Percentiles rank a stretch among this genome's conserved stretches.
Conservation (phyloP, 768 basidiomycete genomes). For the Naganishia randhawae region DNA sequence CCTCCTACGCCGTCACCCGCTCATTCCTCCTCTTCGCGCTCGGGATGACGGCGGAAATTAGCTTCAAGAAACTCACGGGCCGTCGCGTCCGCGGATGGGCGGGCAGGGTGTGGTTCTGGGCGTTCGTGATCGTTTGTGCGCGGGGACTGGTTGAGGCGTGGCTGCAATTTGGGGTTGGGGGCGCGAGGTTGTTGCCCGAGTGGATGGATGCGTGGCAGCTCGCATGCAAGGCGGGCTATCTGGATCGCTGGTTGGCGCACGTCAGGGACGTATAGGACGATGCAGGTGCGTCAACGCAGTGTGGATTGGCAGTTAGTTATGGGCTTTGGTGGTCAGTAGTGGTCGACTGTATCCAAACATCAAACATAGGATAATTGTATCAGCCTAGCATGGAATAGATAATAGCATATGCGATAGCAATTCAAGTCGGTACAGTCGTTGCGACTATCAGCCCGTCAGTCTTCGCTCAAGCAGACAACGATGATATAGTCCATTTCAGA, state of each 20-base stretch:
- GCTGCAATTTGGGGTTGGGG: conserved; percentile 43
- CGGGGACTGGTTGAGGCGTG: conserved; percentile 33
- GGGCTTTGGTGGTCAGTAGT: no score
- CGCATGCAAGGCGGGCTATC: not conserved
- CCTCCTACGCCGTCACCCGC: conserved; percentile 29
- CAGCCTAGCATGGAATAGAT: no score
- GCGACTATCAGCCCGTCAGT: no score
- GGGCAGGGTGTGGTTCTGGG: conserved; percentile 44
- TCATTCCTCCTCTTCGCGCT: conserved; percentile 42
- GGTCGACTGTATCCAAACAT: no score
- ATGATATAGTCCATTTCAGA: no score
- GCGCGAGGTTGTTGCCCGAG: conserved; percentile 32
- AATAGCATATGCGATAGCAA: no score
- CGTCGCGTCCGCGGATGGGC: conserved; percentile 36
- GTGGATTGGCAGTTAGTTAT: no score
- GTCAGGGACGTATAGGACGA: no score
- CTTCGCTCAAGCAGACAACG: no score
- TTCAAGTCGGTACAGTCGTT: no score
- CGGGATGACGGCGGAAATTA: conserved; percentile 39
- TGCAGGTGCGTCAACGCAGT: no score
- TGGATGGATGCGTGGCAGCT: conserved; percentile 23
- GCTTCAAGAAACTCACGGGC: conserved; percentile 40
- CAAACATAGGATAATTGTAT: no score
- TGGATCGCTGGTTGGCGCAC: conserved; percentile 1
- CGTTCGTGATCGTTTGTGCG: conserved; percentile 30